Percentiles rank a stretch among this genome's conserved stretches.
Evolutionary conservation across 345 rosid species (phyloP).

Genomic region (Aquilaria sinensis): DNA sequence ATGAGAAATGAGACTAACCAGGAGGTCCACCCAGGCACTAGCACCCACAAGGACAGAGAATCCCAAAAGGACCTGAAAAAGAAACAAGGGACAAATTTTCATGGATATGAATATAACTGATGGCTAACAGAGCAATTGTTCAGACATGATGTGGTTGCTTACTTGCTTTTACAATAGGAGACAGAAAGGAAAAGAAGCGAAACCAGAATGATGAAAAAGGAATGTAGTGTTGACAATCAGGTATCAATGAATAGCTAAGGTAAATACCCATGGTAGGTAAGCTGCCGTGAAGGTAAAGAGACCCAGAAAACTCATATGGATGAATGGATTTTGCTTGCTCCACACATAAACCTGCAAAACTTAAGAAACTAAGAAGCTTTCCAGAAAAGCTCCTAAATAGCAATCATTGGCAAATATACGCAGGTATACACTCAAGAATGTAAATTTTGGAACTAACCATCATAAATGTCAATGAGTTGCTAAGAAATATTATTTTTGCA

Average conservation of each 20-base stretch:
- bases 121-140: no score
- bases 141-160: no score
- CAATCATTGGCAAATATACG: not conserved
- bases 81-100: not conserved
- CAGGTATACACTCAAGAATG: not conserved
- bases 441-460: conserved; percentile 52
- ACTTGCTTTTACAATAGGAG: not conserved
- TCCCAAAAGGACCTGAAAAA: conserved; percentile 80
- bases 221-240: not conserved
- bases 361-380: conserved; percentile 1
- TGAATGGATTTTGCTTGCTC: conserved; percentile 97
- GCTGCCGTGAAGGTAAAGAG: conserved; percentile 95
- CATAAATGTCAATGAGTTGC: conserved; percentile 99
- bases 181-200: not conserved
- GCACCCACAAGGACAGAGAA: conserved; percentile 95
- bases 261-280: conserved; percentile 92
- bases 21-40: conserved; percentile 93
- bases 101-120: no score
- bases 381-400: not conserved
- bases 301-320: conserved; percentile 98
- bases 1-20: conserved; percentile 40
- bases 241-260: not conserved
- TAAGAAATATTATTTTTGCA: conserved; percentile 88
- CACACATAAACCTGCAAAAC: conserved; percentile 81
- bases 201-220: not conserved